Evolutionary conservation across 2,329 filamentous ascomycete genomes (phyloP), one percentile per base, ranked within the genome.

Genomic region (Fusarium armeniacum): DNA sequence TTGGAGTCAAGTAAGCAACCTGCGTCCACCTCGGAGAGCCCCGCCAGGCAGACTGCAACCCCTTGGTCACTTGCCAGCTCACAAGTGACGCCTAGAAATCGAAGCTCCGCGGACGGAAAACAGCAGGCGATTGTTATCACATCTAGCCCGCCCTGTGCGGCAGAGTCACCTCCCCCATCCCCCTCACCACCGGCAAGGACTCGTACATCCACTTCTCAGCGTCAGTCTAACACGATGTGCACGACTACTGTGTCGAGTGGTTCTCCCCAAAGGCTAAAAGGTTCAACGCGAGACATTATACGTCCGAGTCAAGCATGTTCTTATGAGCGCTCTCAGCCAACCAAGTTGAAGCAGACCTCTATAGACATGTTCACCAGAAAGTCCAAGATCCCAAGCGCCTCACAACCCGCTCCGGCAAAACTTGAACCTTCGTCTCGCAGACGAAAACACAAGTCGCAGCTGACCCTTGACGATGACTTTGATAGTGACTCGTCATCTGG

Each of bases 31-130:
- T 64, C 66, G 43, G 68, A 68, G 56, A 73, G 54, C 53, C 67
- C 72, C 62, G 65, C 65, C 57, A 65, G 68, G 58, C 50, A 68
- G 45, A 65, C 65, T 50, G 7, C 32, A 62, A 66, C 78, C 65
- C 75, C 78, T 54, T 81, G 82, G 80, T 79, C 78, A 58, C 78
- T 80, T 70, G 76, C 76, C 70, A 77, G 80, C 82, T 84, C 81
- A 83, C 83, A 80, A 73, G 66, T 69, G 59, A 73, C 75, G 68
- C 80, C 81, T 78, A 84, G 82, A 73, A 78, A 72, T 46, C 63
- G 70, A 63, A 70, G 72, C 47, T 60, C 40, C 57, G 33, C 55
- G 57, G 52, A 62, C 60, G 58, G 58, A 69, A 73, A 73, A 78
- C 62, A 75, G 76, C 62, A 84, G 72, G 70, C 82, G 65, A 83